Evolutionary conservation across 2,329 filamentous ascomycete genomes (phyloP).

Genomic region (Fusarium verticillioides): DNA sequence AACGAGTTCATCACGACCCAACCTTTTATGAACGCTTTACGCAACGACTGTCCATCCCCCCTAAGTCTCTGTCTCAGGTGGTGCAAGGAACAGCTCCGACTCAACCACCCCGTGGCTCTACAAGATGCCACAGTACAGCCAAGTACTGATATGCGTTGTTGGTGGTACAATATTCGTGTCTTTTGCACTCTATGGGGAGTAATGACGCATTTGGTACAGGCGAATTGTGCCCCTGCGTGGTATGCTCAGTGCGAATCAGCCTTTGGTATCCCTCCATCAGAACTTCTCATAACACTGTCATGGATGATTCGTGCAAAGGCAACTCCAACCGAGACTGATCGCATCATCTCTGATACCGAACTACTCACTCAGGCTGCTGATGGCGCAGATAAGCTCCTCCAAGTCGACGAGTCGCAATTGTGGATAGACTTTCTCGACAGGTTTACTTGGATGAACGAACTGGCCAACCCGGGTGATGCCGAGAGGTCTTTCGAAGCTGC

Average conservation of each 20-base stretch:
- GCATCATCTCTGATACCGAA: not conserved
- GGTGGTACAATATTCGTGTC: slow-evolving; percentile 39
- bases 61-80: slow-evolving; percentile 33
- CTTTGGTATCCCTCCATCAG: slow-evolving; percentile 40
- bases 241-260: slow-evolving; percentile 38
- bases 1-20: slow-evolving; percentile 38
- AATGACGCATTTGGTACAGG: slow-evolving; percentile 27
- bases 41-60: slow-evolving; percentile 6
- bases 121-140: slow-evolving; percentile 25
- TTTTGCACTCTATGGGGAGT: slow-evolving; percentile 42
- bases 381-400: slow-evolving; percentile 13
- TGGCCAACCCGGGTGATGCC: slow-evolving; percentile 20
- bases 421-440: slow-evolving; percentile 35
- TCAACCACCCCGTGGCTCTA: slow-evolving; percentile 21
- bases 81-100: slow-evolving; percentile 36
- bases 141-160: slow-evolving; percentile 16
- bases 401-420: slow-evolving; percentile 21
- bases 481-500: slow-evolving; percentile 36
- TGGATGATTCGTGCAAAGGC: slow-evolving; percentile 40
- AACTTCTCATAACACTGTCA: slow-evolving; percentile 41
- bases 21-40: slow-evolving; percentile 21
- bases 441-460: slow-evolving; percentile 43
- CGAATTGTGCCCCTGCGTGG: slow-evolving; percentile 32
- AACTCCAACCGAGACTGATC: not conserved
- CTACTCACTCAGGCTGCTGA: slow-evolving; percentile 26